Conservation (phyloP, 2,329 filamentous ascomycete species). For the Fusarium aywerte region DNA sequence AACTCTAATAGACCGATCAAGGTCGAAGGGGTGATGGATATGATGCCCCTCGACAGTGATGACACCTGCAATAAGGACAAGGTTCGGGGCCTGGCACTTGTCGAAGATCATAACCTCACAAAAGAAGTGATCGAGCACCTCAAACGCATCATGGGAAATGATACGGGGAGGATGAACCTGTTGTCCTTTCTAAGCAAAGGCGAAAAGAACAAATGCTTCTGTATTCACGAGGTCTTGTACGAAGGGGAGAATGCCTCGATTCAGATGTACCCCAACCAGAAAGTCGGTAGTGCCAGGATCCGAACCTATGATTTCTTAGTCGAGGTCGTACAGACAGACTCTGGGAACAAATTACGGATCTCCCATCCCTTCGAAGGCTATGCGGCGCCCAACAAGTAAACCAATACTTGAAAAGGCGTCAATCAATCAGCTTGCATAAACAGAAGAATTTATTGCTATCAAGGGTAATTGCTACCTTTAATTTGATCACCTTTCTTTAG, state of each 20-base stretch:
- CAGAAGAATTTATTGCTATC: no score
- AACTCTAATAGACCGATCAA: neutral
- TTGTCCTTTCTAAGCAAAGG: neutral
- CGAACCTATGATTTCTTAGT: no score
- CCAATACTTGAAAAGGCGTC: no score
- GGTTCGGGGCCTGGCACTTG: neutral
- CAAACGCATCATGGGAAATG: neutral
- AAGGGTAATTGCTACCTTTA: no score
- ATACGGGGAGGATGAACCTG: neutral
- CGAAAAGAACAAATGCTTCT: neutral
- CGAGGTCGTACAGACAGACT: neutral
- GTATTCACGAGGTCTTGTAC: neutral
- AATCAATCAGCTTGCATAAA: no score
- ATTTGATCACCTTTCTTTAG: no score
- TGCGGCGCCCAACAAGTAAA: no score
- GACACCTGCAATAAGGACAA: rapidly evolving
- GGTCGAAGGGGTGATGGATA: neutral
- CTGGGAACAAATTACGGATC: neutral
- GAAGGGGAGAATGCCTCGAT: neutral
- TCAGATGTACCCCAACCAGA: neutral
- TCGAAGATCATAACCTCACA: neutral
- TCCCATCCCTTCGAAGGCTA: no score
- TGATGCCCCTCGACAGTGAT: neutral
- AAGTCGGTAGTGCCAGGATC: no score
- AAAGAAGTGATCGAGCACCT: neutral